Evolutionary conservation across 768 basidiomycete species (phyloP), one percentile per base, ranked within the genome.

Genomic region (Termitomyces sp.): DNA sequence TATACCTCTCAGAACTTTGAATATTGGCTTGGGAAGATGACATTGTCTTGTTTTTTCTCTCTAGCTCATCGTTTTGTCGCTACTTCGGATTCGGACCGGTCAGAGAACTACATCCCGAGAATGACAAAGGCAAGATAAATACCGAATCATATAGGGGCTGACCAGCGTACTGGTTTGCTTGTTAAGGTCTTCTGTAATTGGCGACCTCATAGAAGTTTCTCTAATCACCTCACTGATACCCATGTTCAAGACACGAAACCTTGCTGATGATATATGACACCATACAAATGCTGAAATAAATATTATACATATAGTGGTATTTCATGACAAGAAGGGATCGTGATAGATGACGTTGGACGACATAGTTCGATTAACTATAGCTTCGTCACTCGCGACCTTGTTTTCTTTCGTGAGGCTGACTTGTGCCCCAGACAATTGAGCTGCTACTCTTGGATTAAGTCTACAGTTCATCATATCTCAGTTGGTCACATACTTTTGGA

Each of bases 401-500:
- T 6, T 27, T 39, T 52, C 51, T 52, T 52, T 52, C 51, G 51
- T 2, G 37, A 4, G 12, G 26, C 18, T 16, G n/a, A n/a, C n/a
- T 41, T 52, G 37, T n/a, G 37, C 20, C 51, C 37, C n/a, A 52
- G 44, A 26, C 57, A 58, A 20, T 58, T 42, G 36, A 58, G 32
- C 43, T 58, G 57, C 57, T 58, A 34, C 14, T 22, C 9, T 37
- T 18, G n/a, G n/a, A 18, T 5, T 53, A 5, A 53, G 32, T 48
- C n/a, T 27, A 14, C 18, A 34, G 18, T 7, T 16, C 24, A 27
- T 39, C 20, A 13, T 39, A n/a, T 32, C 12, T 18, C 4, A 42
- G 20, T 24, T 2, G 12, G 7, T n/a, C 20, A 43, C 58, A 14
- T 47, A 61, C 61, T 44, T 64, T 64, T 12, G 62, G 65, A 42